Evolutionary conservation across 208 protist species (phyloP).

Genomic region (Trypanosoma congolense): DNA sequence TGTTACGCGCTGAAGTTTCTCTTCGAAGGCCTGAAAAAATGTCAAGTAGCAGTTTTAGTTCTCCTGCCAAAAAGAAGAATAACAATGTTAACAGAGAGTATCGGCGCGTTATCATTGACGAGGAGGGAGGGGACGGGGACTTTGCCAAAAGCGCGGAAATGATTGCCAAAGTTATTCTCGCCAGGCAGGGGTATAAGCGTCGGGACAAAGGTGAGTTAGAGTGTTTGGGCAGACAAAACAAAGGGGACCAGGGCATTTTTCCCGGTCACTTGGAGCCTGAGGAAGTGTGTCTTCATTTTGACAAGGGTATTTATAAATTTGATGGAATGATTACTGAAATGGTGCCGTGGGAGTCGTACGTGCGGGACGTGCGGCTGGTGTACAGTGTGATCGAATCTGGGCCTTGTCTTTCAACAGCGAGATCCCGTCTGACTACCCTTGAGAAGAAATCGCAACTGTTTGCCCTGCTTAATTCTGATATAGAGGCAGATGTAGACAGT

Average conservation of each 20-base stretch:
- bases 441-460: slow-evolving; percentile 82
- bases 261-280: neutral
- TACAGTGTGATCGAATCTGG: slow-evolving; percentile 80
- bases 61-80: neutral
- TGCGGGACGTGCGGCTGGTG: slow-evolving; percentile 53
- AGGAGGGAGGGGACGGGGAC: slow-evolving; percentile 71
- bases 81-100: slow-evolving; percentile 23
- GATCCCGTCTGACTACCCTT: slow-evolving; percentile 67
- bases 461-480: slow-evolving; percentile 68
- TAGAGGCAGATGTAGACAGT: slow-evolving; percentile 44
- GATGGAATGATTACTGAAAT: slow-evolving; percentile 58
- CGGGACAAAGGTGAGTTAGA: slow-evolving; percentile 69
- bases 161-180: slow-evolving; percentile 56
- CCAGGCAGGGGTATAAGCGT: slow-evolving; percentile 65
- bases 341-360: slow-evolving; percentile 69
- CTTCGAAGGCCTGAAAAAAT: too few relatives aligned
- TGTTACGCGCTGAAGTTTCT: too few relatives aligned
- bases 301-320: slow-evolving; percentile 53
- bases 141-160: slow-evolving; percentile 71
- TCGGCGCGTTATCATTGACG: slow-evolving; percentile 71
- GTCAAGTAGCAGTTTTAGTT: too few relatives aligned
- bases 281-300: slow-evolving; percentile 7
- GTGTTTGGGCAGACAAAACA: slow-evolving; percentile 22
- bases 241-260: slow-evolving; percentile 24
- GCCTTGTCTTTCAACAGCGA: slow-evolving; percentile 77